Evolutionary conservation across 257 asterid species (phyloP).

Genomic region (Solanum dulcamara): DNA sequence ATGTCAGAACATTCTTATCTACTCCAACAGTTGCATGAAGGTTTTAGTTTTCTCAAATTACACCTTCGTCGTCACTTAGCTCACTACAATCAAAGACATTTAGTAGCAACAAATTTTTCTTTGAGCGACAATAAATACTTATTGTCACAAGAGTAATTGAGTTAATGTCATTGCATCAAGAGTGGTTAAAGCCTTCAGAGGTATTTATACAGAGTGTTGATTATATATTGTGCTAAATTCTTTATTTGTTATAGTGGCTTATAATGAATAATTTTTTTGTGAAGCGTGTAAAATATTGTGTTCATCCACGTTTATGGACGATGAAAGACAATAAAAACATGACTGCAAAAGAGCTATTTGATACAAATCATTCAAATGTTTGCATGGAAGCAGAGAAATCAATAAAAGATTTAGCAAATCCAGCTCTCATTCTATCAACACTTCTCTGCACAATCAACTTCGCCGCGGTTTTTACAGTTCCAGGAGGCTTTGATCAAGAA

Average conservation of each 20-base stretch:
- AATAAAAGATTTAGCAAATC: background rate
- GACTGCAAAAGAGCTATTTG: background rate
- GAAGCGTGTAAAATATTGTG: background rate
- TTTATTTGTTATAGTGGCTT: background rate
- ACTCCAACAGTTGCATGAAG: no score
- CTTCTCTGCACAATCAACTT: constrained; percentile 1
- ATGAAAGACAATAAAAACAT: background rate
- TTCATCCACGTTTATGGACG: background rate
- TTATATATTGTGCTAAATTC: no score
- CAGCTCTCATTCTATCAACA: background rate
- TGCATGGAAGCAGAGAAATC: background rate
- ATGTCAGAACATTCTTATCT: no score
- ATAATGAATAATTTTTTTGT: background rate
- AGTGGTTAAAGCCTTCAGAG: no score
- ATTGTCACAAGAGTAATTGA: background rate
- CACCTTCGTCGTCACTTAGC: background rate
- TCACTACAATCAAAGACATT: background rate
- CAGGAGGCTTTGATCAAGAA: background rate
- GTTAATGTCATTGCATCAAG: no score
- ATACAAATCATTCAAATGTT: background rate
- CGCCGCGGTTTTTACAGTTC: constrained; percentile 4
- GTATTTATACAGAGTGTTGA: no score
- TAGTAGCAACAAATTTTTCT: background rate
- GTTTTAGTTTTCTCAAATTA: no score
- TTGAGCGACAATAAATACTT: no score